Evolutionary conservation across 176 grass and related monocot species (phyloP).

Genomic region (Thinopyrum elongatum): DNA sequence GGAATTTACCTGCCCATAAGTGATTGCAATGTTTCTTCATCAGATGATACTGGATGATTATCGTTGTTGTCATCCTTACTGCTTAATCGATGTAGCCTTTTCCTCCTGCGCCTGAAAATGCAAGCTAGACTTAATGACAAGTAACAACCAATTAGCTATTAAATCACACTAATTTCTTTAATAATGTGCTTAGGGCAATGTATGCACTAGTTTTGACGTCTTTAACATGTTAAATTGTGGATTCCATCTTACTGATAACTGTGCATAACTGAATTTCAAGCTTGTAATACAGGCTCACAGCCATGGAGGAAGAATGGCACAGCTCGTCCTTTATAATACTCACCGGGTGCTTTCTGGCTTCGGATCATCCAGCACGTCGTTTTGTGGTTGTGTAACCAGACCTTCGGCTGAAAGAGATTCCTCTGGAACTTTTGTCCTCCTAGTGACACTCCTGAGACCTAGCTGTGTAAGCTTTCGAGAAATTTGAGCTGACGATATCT

Average conservation of each 20-base stretch:
- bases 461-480: conserved; percentile 82
- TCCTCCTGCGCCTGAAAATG: conserved; percentile 52
- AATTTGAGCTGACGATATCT: conserved; percentile 76
- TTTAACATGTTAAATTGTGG: background rate
- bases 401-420: conserved; percentile 29
- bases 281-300: conserved; percentile 11
- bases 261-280: background rate
- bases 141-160: background rate
- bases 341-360: conserved; percentile 39
- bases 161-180: background rate
- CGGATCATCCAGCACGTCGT: background rate
- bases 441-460: conserved; percentile 59
- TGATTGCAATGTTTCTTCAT: conserved; percentile 67
- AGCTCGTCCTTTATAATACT: conserved; percentile 36
- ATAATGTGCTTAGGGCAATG: background rate
- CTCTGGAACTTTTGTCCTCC: conserved; percentile 38
- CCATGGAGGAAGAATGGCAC: conserved; percentile 19
- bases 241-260: conserved; percentile 12
- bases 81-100: conserved; percentile 36
- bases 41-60: conserved; percentile 44
- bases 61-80: conserved; percentile 18
- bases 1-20: conserved; percentile 57
- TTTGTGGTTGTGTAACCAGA: conserved; percentile 27
- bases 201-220: background rate
- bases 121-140: conserved; percentile 8